phyloP scores from a whole-genome alignment of 768 basidiomycete genomes.

The Baorangia bicolor region DNA sequence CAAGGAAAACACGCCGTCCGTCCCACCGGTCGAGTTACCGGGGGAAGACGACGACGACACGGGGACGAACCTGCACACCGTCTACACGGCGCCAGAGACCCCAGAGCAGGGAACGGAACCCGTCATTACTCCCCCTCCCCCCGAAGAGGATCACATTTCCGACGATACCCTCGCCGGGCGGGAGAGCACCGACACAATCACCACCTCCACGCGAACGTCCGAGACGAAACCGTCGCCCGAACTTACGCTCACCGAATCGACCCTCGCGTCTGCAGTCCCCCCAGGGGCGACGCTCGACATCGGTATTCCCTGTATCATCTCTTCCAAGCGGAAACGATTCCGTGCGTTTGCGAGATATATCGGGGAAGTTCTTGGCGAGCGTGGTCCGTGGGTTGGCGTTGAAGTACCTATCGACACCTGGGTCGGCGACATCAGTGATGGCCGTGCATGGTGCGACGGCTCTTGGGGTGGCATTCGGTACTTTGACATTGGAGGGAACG shows the following conservation, averaged over 20 bases:
- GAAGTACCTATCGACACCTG: constrained; percentile 73
- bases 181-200: constrained; percentile 29
- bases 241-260: constrained; percentile 22
- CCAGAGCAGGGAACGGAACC: constrained; percentile 9
- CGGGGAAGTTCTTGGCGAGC: constrained; percentile 79
- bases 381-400: constrained; percentile 87
- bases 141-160: constrained; percentile 13
- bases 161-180: constrained; percentile 24
- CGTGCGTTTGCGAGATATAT: constrained; percentile 87
- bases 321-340: constrained; percentile 79
- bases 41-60: constrained; percentile 43
- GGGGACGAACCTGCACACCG: constrained; percentile 21
- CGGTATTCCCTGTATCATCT: constrained; percentile 89
- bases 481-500: constrained; percentile 67
- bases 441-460: constrained; percentile 86
- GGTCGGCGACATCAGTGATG: constrained; percentile 50
- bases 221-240: constrained; percentile 19
- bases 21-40: constrained; percentile 32
- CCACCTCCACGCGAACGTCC: constrained; percentile 20
- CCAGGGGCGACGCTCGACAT: constrained; percentile 74
- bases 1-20: constrained; percentile 17
- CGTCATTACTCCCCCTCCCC: constrained; percentile 5
- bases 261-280: constrained; percentile 24
- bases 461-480: constrained; percentile 79
- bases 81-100: constrained; percentile 21